Base-by-base conservation (phyloP, 2,329 filamentous ascomycete species). In the Acrocalymma vagum region DNA sequence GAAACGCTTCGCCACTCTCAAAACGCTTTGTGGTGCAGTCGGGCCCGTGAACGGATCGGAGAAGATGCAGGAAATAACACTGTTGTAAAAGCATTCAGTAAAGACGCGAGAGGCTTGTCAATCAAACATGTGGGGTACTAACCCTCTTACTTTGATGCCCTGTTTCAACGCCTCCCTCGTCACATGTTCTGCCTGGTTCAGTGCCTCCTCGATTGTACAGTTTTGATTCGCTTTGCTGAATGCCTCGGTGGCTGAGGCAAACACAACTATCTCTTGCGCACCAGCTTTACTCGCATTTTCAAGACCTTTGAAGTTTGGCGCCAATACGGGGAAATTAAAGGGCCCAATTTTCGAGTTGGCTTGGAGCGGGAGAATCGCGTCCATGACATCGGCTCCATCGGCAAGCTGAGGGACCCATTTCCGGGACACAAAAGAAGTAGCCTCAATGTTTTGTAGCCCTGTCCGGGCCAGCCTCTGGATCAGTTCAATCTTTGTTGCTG, bases 271-370 rank as follows among this genome's bases (percentile, higher is more conserved):
- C 36, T 74, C 71, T 22, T 55, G 61, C 3, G 67, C 70, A 0
- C 56, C 59, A 25, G 63, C 42, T 13, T 64, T 35, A 1, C 69
- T 80, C 0, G 87, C 86, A 29, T 88, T 82, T 53, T 86, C 80
- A 14, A 75, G 40, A 0, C 73, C 72, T 40, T 70, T 72, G 9
- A 66, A 17, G 44, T 75, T 76, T 0, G 73, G 72, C 0, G 70
- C 60, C 7, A 76, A 47, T 0, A 76, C 73, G 2, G 72, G 71
- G 6, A 67, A 11, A 14, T 29, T 23, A 14, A 22, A 17, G 16
- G 14, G 15, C 9, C 27, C n/a, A n/a, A n/a, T n/a, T 24, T 24
- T 24, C 23, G 8, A 29, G 15, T 14, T 16, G 20, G 20, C 7
- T 22, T 33, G 26, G 6, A 46, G n/a, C n/a, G n/a, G 11, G 17